Conservation (phyloP, 106 monocot genomes). For the Hemerocallis citrina region DNA sequence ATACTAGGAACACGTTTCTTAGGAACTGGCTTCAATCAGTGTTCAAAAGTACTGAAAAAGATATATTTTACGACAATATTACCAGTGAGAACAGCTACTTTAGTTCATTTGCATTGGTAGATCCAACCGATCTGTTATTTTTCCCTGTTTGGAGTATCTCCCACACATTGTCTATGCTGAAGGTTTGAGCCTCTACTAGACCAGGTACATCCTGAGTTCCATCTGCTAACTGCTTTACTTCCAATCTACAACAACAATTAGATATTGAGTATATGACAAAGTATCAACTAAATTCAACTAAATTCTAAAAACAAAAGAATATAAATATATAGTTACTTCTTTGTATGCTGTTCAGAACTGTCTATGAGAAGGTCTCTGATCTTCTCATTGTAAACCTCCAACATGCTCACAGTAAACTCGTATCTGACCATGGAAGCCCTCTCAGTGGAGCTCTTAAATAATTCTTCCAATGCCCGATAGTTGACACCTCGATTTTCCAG, state of each 20-base stretch:
- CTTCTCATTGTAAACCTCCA: conserved; percentile 95
- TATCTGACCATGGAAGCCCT: conserved; percentile 35
- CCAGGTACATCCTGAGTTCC: conserved; percentile 91
- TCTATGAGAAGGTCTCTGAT: conserved; percentile 79
- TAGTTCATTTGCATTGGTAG: conserved; percentile 87
- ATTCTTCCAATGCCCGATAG: conserved; percentile 78
- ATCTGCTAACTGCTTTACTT: conserved; percentile 77
- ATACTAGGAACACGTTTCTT: no score
- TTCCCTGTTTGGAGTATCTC: conserved; percentile 56
- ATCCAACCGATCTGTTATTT: conserved; percentile 80
- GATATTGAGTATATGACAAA: not conserved
- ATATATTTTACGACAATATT: not conserved
- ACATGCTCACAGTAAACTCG: conserved; percentile 71
- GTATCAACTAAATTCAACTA: not conserved
- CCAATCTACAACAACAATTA: conserved; percentile 51
- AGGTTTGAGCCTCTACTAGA: conserved; percentile 50
- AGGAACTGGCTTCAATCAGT: no score
- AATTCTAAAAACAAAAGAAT: not conserved
- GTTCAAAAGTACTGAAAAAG: no score
- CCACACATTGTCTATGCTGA: conserved; percentile 64
- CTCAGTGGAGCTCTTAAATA: conserved; percentile 51
- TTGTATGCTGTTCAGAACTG: conserved; percentile 31
- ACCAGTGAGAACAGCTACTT: conserved; percentile 98
- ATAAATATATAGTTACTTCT: conserved; percentile 49
- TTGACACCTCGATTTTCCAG: conserved; percentile 81